Evolutionary conservation across 306 rosid species (phyloP).

Genomic region (Glycine latifolia): DNA sequence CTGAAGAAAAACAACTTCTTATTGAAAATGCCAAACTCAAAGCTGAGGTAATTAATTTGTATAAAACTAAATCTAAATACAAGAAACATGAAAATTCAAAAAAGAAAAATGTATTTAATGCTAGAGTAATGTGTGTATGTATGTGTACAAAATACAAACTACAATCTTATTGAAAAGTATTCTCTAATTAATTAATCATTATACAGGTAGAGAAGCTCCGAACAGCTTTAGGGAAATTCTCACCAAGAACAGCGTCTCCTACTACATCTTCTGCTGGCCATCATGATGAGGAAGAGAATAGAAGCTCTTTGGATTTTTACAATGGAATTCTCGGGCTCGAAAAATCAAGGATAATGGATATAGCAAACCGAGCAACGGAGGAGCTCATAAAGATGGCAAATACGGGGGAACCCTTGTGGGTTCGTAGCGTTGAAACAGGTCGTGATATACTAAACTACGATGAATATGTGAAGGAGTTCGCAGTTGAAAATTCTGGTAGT

Average conservation of each 20-base stretch:
- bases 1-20: constrained; percentile 84
- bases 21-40: constrained; percentile 92
- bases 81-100: too few relatives aligned
- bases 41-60: constrained; percentile 70
- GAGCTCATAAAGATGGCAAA: constrained; percentile 88
- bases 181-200: not conserved
- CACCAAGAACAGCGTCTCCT: constrained; percentile 65
- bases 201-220: constrained; percentile 75
- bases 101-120: too few relatives aligned
- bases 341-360: constrained; percentile 80
- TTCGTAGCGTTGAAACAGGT: constrained; percentile 88
- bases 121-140: too few relatives aligned
- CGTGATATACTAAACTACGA: constrained; percentile 92
- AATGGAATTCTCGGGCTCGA: constrained; percentile 90
- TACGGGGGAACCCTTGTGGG: constrained; percentile 84
- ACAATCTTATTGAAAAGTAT: not conserved
- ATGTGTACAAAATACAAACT: too few relatives aligned
- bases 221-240: constrained; percentile 62
- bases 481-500: constrained; percentile 46
- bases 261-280: constrained; percentile 65
- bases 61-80: too few relatives aligned
- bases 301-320: constrained; percentile 84
- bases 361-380: constrained; percentile 73
- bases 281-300: constrained; percentile 61
- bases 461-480: constrained; percentile 76